Evolutionary conservation across 768 basidiomycete species (phyloP), one percentile per base, ranked within the genome.

Genomic region (Cubamyces sp.): DNA sequence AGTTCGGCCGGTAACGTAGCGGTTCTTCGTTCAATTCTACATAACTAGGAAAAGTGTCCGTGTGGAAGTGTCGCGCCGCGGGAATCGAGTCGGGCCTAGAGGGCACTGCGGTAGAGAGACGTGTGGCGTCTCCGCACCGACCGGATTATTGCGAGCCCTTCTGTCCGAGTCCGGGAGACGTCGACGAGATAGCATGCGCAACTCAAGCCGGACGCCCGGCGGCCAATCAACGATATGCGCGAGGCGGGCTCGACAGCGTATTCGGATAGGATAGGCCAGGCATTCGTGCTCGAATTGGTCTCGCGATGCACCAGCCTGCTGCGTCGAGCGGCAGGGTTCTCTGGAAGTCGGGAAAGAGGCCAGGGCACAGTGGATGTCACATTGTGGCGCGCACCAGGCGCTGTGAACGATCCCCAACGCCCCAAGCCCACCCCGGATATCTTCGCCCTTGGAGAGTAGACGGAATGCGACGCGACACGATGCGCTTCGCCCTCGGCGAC

Each of bases 191-290:
- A 43, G 62, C 62, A 64, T 25, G 62, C 57, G 57, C 46, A 48
- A 49, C 42, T 60, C 54, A 43, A 19, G 57, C 51, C 42, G 23
- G 21, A 49, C 52, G 37, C 25, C 30, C 41, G 57, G 57, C 48
- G 46, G 23, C 48, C 78, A 76, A 81, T 81, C 79, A 74, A 79
- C 79, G 74, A 80, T 76, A 75, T 65, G 70, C 52, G 52, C 56
- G 61, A 68, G 71, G 65, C 68, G 62, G 58, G 64, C 69, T 49
- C 57, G 64, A 62, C 67, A 57, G 57, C 58, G 57, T 60, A 65
- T 74, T 75, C 77, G 72, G 79, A 78, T 72, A 67, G 70, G 69
- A 55, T 50, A 30, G 23, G 57, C 50, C 59, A 28, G 52, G 23
- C 37, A 16, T 21, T 37, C 26, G 64, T 21, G 19, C 18, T 23